Conservation (phyloP, 139 green algal genomes). For the Asterochloris erici region DNA sequence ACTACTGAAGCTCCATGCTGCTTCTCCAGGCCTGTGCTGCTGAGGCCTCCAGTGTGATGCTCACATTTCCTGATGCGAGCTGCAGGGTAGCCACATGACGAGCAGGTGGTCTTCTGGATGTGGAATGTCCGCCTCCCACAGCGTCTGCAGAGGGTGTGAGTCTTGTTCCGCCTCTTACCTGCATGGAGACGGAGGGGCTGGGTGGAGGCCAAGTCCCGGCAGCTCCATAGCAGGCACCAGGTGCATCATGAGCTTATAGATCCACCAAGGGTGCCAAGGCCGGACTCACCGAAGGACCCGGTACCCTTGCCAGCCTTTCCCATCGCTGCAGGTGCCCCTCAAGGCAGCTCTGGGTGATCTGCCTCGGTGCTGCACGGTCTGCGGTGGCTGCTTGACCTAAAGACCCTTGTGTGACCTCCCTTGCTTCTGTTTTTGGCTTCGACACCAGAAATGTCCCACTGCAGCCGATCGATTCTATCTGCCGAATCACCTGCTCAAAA, state of each 20-base stretch:
- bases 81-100: slow-evolving; percentile 91
- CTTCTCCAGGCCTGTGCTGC: too few species aligned
- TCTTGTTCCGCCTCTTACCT: slow-evolving; percentile 96
- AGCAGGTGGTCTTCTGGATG: slow-evolving; percentile 95
- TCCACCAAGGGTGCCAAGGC: background rate
- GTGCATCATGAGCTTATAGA: background rate
- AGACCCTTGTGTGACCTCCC: too few species aligned
- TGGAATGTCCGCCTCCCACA: slow-evolving; percentile 90
- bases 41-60: slow-evolving; percentile 16
- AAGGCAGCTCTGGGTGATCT: too few species aligned
- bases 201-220: background rate
- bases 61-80: slow-evolving; percentile 92
- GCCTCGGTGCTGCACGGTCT: too few species aligned
- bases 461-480: too few species aligned
- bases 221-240: background rate
- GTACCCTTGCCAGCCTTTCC: slow-evolving; percentile 95
- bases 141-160: slow-evolving; percentile 93
- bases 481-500: too few species aligned
- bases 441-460: too few species aligned
- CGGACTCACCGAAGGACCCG: slow-evolving; percentile 80
- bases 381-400: too few species aligned
- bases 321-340: slow-evolving; percentile 43
- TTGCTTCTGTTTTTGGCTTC: too few species aligned
- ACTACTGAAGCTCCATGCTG: too few species aligned
- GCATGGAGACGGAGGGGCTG: background rate